Base-by-base conservation (phyloP, 805 yeast species). In the Metschnikowia vanudenii region DNA sequence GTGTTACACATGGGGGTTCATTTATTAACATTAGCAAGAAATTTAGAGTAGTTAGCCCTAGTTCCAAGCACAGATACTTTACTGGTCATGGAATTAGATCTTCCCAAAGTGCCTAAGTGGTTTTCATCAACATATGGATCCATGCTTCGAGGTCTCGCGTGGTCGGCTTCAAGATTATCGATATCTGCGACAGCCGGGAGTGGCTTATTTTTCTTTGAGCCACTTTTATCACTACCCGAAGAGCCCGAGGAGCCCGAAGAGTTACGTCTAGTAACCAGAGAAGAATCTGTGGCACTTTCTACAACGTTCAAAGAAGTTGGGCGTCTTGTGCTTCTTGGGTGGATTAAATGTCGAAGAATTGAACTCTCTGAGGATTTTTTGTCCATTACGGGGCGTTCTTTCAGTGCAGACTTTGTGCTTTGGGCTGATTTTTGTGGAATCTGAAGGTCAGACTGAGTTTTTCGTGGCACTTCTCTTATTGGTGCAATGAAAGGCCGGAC, bases 61-160 rank as follows among this genome's bases (percentile, higher is more conserved):
- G 76, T 72, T 3, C 74, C 72, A 41, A 72, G 58, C 13, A 72
- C 68, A 2, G 70, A 63, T 43, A 61, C 57, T 47, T 67, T 66
- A 43, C 73, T 68, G 51, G 51, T 51, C 11, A 59, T 55, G 12
- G 69, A 69, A 39, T 57, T 57, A 58, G 55, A 63, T 38, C 75
- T 56, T 10, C 50, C 50, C 19, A 64, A 34, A 14, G 39, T 50
- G 33, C 16, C 24, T 7, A 20, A 20, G 24, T 20, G 9, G 35
- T n/a, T 16, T 17, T 19, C 19, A 19, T 37, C 40, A 4, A 22
- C 14, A 5, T 24, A 13, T 14, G 31, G 11, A 24, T 32, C 18
- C 31, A 29, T n/a, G 31, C 14, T 29, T 29, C 14, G 31, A 29
- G 31, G 14, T 29, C 10, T 12, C 31, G 14, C 31, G 4, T 29